Base-by-base conservation (phyloP, 163 green algal genomes). In the Scenedesmus sp. region DNA sequence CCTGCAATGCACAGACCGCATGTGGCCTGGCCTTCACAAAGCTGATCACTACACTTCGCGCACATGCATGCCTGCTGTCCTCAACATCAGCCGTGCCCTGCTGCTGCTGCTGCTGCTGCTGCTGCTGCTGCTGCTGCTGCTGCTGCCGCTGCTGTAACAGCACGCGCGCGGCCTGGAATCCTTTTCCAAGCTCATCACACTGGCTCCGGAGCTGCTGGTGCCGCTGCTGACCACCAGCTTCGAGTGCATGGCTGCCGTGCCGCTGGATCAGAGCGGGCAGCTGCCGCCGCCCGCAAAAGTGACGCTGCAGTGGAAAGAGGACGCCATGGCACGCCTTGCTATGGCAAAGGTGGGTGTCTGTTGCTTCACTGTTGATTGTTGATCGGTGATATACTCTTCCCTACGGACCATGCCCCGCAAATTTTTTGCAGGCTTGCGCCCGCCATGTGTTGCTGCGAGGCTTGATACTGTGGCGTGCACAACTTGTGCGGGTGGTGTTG, bases 101-200 rank as follows among this genome's bases (percentile, higher is more conserved):
- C 59, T 8, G 8, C 6, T 64, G 59, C 59, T 64, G 59, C 59
- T 8, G 59, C 59, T 64, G 59, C 34, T 46, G 59, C 59, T 8
- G 59, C 59, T 8, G 59, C 59, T 10, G 59, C 59, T 64, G 8
- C 59, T 10, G 9, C 59, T 64, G 59, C 59, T 64, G 8, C 7
- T 64, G 8, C 59, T 64, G 59, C 59, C 59, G 59, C 59, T 56
- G 52, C 15, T 18, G 15, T 10, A 34, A 26, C 94, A 96, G 93
- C 95, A 97, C 86, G 94, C 95, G 0, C 93, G 94, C 7, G 93
- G 74, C 0, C 90, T 97, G 60, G 96, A 98, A 92, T 89, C 95
- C 5, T 97, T 97, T 56, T 88, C 86, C 0, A 91, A 89, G 52
- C 88, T 97, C 57, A 88, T 97, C 55, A 60, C 70, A 0, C 76